Evolutionary conservation across 805 yeast species (phyloP), one percentile per base, ranked within the genome.

Genomic region (Candida jianshihensis): DNA sequence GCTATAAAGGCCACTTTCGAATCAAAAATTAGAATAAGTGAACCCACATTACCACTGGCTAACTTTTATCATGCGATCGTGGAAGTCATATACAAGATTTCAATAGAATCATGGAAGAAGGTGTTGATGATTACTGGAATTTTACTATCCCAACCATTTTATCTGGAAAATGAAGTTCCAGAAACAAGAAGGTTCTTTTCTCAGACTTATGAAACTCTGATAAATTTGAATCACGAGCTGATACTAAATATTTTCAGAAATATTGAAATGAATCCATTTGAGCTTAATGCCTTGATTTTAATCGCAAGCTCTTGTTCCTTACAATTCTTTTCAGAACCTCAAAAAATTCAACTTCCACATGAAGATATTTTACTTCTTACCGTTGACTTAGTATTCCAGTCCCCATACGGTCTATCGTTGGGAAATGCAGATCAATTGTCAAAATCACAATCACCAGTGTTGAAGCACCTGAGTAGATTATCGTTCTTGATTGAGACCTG

Each of bases 381-480:
- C 8, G 33, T 43, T n/a, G 44, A 44, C 28, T 18, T 53, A 17
- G 22, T 53, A 6, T 51, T 49, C 40, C 31, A 29, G 14, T 47
- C 54, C 4, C 49, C 51, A 1, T 35, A 39, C 11, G 53, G 59
- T 7, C 19, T 52, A 6, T 12, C 33, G 1, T 3, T 24, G 21
- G 44, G 39, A 3, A 20, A n/a, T 24, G 16, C 33, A 5, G 35
- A 42, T n/a, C 19, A 30, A 30, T 32, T 35, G 13, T 10, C 15
- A 9, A 7, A 32, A 13, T 38, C 41, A 4, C 19, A 21, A 14
- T 44, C 48, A 16, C 81, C 81, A 0, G 66, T 66, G 2, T 40
- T 70, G 20, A 70, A 66, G 38, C 74, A 74, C 43, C 46, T 76
- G 30, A 75, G 66, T 48, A 59, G 68, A 31, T 42, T 78, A 16